Conservation (phyloP, 371 early-diverging fungal genomes). For the Mucor saturninus region DNA sequence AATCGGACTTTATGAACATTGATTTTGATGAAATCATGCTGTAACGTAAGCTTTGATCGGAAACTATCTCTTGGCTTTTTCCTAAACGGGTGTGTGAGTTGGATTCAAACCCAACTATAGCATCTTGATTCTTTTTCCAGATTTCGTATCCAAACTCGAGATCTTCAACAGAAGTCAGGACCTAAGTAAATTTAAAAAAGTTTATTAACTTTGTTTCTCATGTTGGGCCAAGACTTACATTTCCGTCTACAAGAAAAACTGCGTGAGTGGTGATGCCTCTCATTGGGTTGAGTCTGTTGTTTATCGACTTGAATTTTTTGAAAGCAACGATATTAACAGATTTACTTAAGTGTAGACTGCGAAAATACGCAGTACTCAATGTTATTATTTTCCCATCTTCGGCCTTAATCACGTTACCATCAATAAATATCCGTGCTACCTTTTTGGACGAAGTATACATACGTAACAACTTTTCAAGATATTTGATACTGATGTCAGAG, state of each 20-base stretch:
- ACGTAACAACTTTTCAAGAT: conserved; percentile 9
- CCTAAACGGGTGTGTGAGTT: neutral
- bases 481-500: neutral
- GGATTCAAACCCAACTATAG: conserved; percentile 24
- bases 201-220: neutral
- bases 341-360: conserved; percentile 11
- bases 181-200: conserved; percentile 7
- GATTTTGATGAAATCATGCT: conserved; percentile 29
- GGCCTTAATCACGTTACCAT: conserved; percentile 7
- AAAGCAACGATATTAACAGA: conserved; percentile 7
- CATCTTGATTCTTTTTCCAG: conserved; percentile 21
- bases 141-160: conserved; percentile 25
- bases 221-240: conserved; percentile 18
- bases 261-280: conserved; percentile 24
- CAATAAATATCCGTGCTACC: conserved; percentile 22
- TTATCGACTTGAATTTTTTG: conserved; percentile 15
- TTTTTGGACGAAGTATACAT: conserved; percentile 11
- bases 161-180: conserved; percentile 14
- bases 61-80: neutral
- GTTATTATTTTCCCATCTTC: conserved; percentile 3
- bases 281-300: conserved; percentile 39
- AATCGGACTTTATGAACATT: conserved; percentile 36
- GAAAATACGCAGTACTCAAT: conserved; percentile 8
- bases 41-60: conserved; percentile 8
- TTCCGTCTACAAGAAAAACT: conserved; percentile 34